Percentiles rank a stretch among this genome's conserved stretches.
Evolutionary conservation across 441 rosid species (phyloP).

Genomic region (Euphorbia schlechtendalii): DNA sequence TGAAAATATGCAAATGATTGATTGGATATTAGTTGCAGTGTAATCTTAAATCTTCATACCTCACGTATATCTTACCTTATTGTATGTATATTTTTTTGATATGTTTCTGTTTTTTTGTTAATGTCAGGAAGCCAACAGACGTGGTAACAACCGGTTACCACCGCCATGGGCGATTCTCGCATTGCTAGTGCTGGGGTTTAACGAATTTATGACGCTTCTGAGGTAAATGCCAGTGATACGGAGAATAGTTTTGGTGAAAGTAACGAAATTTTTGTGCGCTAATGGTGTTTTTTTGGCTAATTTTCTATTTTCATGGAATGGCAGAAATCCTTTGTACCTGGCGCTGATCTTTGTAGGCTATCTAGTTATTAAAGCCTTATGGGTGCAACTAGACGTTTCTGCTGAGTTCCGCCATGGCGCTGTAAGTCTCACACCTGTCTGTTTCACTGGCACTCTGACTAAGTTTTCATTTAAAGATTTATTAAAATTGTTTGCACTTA

Average conservation of each 20-base stretch:
- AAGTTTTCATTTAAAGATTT: not conserved
- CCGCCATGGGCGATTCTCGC: conserved; percentile 99
- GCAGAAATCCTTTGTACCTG: conserved; percentile 89
- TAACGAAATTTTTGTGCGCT: conserved; percentile 10
- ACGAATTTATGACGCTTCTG: conserved; percentile 92
- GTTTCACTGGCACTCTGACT: not conserved
- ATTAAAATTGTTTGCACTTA: not conserved
- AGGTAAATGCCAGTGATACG: conserved; percentile 36
- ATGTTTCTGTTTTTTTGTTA: conserved; percentile 8
- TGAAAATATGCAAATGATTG: conserved; percentile 5
- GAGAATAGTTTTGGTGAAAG: conserved; percentile 10
- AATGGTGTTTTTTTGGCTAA: conserved; percentile 6
- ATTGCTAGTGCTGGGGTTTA: conserved; percentile 76
- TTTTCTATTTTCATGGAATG: conserved; percentile 16
- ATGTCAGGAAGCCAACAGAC: conserved; percentile 87
- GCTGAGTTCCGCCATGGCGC: conserved; percentile 76
- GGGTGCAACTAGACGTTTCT: conserved; percentile 85
- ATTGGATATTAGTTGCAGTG: not conserved
- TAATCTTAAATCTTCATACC: not conserved
- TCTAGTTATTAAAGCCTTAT: conserved; percentile 74
- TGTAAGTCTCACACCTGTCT: conserved; percentile 39
- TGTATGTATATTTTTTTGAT: not conserved
- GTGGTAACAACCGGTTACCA: conserved; percentile 96
- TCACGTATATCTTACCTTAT: not conserved
- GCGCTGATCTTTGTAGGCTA: conserved; percentile 56